Evolutionary conservation across 257 asterid genomes (phyloP), one percentile per base, ranked within the genome.

Genomic region (Rubia yunnanensis): DNA sequence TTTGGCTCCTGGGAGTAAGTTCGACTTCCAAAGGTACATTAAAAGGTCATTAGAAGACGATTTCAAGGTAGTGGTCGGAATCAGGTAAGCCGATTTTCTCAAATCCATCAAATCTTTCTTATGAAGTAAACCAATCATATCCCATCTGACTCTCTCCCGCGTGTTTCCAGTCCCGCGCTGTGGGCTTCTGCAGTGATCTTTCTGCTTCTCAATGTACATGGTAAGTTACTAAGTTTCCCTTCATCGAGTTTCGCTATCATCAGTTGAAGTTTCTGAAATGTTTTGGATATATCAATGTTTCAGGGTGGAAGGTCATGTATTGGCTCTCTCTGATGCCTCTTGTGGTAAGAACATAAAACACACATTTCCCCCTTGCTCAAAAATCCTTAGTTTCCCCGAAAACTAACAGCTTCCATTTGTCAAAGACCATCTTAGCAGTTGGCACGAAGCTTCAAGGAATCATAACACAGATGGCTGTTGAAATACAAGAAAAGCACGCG

Each of bases 401-500:
- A 56, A 26, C 88, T 82, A 71, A 82, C 78, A 70, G n/a, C 9
- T 74, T 67, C 52, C 70, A 58, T 67, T 66, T 68, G 63, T 77
- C 74, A 78, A 83, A 94, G 99, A 72, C 73, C 61, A 90, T 84
- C 73, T 82, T 90, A 85, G 88, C 97, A 78, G 84, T 88, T 38
- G 99, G 97, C 23, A 89, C 95, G 48, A 92, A 92, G 87, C 96
- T 92, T 32, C 99, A 92, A 72, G 86, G 92, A 36, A 87, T 92
- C 80, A 89, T 92, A 77, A 71, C 94, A 14, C 84, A 77, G 73
- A 92, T 92, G 99, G 99, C 99, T 38, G 73, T 92, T 50, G 97
- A 92, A 75, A 92, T 92, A 76, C 89, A 80, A 82, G 99, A 92
- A 75, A 86, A 84, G 60, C 99, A 94, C 63, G 95, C 96, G 1